phyloP scores from a whole-genome alignment of 352 stramenopile species.

The Phytopythium litorale region DNA sequence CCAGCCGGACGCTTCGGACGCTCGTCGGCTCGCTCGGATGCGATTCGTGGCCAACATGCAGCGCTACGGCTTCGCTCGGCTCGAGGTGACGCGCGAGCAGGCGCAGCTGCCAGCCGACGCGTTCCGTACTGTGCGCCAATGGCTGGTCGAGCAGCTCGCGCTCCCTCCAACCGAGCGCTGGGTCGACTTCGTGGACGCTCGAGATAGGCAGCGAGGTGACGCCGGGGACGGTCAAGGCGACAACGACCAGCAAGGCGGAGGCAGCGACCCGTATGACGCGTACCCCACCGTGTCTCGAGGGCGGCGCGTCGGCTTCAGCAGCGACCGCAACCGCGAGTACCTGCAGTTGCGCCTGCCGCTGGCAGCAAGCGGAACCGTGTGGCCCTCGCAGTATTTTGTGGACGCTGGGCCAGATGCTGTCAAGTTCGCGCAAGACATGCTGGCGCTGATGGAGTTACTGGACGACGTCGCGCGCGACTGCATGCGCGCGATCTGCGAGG shows the following conservation, averaged over 20 bases:
- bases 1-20: conserved; percentile 28
- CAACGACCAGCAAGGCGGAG: background rate
- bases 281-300: conserved; percentile 57
- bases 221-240: conserved; percentile 11
- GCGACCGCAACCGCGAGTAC: conserved; percentile 74
- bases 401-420: conserved; percentile 23
- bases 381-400: conserved; percentile 66
- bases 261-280: background rate
- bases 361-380: conserved; percentile 61
- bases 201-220: background rate
- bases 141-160: conserved; percentile 49
- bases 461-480: conserved; percentile 68
- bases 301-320: conserved; percentile 68
- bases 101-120: conserved; percentile 48
- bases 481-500: conserved; percentile 69
- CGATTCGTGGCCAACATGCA: conserved; percentile 74
- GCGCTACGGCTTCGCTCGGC: conserved; percentile 61
- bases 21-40: conserved; percentile 43
- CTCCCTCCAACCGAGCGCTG: conserved; percentile 52
- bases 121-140: conserved; percentile 57
- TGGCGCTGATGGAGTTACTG: conserved; percentile 52
- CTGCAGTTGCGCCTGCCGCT: conserved; percentile 70
- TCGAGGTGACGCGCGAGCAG: conserved; percentile 63
- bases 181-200: conserved; percentile 65
- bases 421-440: conserved; percentile 57